phyloP scores from a whole-genome alignment of 495 filamentous ascomycete genomes.

The Xanthoparmelia taractica region DNA sequence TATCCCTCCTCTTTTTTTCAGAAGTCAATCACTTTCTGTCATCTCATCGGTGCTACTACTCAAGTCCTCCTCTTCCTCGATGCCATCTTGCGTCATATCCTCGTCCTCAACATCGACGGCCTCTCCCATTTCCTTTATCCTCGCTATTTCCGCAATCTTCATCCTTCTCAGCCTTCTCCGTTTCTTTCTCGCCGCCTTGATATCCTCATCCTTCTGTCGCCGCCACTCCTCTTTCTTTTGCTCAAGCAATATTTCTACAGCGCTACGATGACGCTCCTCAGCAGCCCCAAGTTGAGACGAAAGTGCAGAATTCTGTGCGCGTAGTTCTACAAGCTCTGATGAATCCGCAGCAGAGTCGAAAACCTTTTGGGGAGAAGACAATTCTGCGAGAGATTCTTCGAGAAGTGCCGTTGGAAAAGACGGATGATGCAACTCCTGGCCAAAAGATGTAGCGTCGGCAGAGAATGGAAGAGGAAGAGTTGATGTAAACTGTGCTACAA shows the following conservation, averaged over 20 bases:
- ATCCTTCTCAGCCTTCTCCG: conserved; percentile 26
- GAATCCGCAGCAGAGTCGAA: conserved; percentile 9
- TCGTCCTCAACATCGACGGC: conserved; percentile 14
- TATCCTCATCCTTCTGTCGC: conserved; percentile 32
- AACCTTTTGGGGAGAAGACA: conserved; percentile 28
- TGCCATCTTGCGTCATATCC: conserved; percentile 20
- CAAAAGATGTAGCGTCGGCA: conserved; percentile 33
- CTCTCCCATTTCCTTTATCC: conserved; percentile 27
- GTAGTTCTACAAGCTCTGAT: conserved; percentile 13
- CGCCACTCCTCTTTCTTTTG: conserved; percentile 31
- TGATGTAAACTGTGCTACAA: conserved; percentile 55
- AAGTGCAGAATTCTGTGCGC: conserved; percentile 19
- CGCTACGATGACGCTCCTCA: conserved; percentile 6
- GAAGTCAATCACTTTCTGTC: conserved; percentile 20
- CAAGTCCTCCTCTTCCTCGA: conserved; percentile 21
- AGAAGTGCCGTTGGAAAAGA: conserved; percentile 46
- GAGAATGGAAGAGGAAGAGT: conserved; percentile 17
- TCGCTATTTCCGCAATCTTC: conserved; percentile 21
- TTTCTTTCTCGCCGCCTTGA: conserved; percentile 33
- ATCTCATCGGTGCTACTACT: conserved; percentile 28
- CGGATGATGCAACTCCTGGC: conserved; percentile 44
- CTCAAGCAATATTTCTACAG: conserved; percentile 20
- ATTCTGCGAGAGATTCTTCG: conserved; percentile 49
- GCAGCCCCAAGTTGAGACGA: conserved; percentile 18
- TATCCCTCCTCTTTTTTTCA: not conserved